Evolutionary conservation across 371 early-diverging fungal species (phyloP).

Genomic region (Nematocida sp.): DNA sequence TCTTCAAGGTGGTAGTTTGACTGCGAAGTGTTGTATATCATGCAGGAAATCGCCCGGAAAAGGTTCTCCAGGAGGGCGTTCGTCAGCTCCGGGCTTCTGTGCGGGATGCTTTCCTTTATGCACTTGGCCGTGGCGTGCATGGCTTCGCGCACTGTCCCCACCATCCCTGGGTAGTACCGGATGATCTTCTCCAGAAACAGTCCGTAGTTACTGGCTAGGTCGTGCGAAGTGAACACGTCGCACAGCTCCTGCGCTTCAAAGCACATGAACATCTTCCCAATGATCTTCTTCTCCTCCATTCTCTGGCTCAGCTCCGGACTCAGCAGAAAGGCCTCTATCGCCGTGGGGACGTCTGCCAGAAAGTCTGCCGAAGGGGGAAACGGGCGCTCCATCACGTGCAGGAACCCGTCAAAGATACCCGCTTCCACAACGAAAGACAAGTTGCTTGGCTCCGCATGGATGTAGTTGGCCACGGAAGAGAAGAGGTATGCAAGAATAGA

Average conservation of each 20-base stretch:
- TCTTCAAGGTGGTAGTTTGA: not conserved
- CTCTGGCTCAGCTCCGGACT: constrained; percentile 8
- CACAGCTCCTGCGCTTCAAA: constrained; percentile 12
- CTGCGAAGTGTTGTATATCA: not conserved
- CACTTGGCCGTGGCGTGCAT: constrained; percentile 14
- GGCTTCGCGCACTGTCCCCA: not conserved
- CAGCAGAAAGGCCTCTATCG: constrained; percentile 34
- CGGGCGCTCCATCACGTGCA: constrained; percentile 20
- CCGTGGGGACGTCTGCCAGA: constrained; percentile 11
- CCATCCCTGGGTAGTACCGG: constrained; percentile 19
- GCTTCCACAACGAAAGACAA: constrained; percentile 34
- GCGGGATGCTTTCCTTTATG: not conserved
- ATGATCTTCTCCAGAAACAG: constrained; percentile 25
- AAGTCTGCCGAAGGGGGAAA: constrained; percentile 1
- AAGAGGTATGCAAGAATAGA: constrained; percentile 28
- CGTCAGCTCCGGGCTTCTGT: not conserved
- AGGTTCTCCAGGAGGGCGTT: constrained; percentile 15
- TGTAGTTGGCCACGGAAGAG: constrained; percentile 21
- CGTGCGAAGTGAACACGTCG: constrained; percentile 8
- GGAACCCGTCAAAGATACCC: constrained; percentile 37
- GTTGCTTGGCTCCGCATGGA: constrained; percentile 33
- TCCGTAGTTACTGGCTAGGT: constrained; percentile 7
- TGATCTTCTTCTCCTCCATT: constrained; percentile 8
- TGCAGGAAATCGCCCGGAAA: constrained; percentile 8
- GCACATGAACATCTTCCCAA: constrained; percentile 12